A percentile compares a stretch with the other conserved stretches of the same genome.
Conservation (phyloP, 148 eudicot genomes). For the Persicaria maculosa region DNA sequence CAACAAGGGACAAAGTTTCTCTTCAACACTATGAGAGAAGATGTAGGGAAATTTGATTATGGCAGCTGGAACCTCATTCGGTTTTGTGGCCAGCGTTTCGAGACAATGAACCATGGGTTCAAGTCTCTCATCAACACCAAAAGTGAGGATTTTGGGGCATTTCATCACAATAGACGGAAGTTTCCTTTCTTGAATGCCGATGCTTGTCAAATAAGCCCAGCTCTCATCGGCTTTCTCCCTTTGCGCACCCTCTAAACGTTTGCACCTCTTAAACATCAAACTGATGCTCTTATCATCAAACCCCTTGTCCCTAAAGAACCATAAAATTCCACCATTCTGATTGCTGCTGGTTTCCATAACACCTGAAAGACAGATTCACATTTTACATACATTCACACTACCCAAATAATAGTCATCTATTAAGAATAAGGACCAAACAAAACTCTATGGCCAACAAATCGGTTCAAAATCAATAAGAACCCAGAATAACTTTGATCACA, state of each 20-base stretch:
- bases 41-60: conserved; percentile 83
- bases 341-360: conserved; percentile 53
- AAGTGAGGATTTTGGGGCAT: conserved; percentile 86
- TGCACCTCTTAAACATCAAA: conserved; percentile 77
- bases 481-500: too few species aligned
- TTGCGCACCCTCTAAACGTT: conserved; percentile 52
- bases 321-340: conserved; percentile 51
- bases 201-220: conserved; percentile 74
- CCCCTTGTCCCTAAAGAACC: conserved; percentile 96
- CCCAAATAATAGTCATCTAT: background rate
- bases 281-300: conserved; percentile 71
- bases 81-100: conserved; percentile 65
- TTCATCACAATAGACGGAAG: conserved; percentile 63
- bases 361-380: conserved; percentile 21
- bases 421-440: background rate
- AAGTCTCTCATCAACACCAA: conserved; percentile 66
- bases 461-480: too few species aligned
- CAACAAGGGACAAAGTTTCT: conserved; percentile 84
- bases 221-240: conserved; percentile 64
- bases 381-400: background rate
- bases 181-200: conserved; percentile 86
- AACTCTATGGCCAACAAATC: too few species aligned
- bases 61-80: conserved; percentile 63
- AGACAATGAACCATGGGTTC: conserved; percentile 91
- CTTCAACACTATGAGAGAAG: conserved; percentile 72